Conservation (phyloP, 805 yeast genomes). For the Zygoascus biomembranicola region DNA sequence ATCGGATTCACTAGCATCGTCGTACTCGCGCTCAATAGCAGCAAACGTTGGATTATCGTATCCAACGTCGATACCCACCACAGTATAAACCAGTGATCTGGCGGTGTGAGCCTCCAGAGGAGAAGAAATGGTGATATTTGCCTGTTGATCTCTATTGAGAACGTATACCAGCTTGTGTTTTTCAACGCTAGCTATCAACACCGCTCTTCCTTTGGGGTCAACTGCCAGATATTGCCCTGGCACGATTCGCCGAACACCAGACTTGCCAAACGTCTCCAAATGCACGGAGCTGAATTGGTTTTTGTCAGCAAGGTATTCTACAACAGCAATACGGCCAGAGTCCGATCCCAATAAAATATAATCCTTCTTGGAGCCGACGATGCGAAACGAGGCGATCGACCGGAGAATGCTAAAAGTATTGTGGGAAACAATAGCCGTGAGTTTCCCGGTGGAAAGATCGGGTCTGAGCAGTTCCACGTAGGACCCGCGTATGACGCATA, state of each 20-base stretch:
- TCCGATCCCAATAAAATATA: constrained; percentile 65
- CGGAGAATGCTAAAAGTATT: constrained; percentile 54
- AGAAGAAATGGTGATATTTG: constrained; percentile 49
- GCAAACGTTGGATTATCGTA: constrained; percentile 83
- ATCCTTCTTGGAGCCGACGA: constrained; percentile 48
- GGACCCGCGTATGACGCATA: constrained; percentile 50
- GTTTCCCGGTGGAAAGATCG: constrained; percentile 48
- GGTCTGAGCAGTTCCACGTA: constrained; percentile 46
- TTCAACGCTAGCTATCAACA: constrained; percentile 66
- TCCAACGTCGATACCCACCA: constrained; percentile 62
- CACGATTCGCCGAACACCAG: constrained; percentile 63
- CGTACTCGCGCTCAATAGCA: constrained; percentile 57
- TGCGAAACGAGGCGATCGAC: constrained; percentile 40
- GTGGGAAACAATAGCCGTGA: constrained; percentile 36
- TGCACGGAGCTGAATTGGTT: constrained; percentile 37
- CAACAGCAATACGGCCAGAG: constrained; percentile 59
- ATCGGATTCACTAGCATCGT: constrained; percentile 23
- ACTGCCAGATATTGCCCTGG: constrained; percentile 68
- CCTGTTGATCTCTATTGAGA: constrained; percentile 40
- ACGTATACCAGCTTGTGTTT: constrained; percentile 64
- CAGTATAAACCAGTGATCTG: constrained; percentile 41
- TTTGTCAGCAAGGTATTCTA: constrained; percentile 37
- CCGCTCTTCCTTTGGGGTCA: constrained; percentile 66
- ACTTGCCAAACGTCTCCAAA: constrained; percentile 59
- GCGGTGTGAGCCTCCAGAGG: constrained; percentile 64